phyloP scores from a whole-genome alignment of 2,329 filamentous ascomycete genomes.

The Graphium sp. region DNA sequence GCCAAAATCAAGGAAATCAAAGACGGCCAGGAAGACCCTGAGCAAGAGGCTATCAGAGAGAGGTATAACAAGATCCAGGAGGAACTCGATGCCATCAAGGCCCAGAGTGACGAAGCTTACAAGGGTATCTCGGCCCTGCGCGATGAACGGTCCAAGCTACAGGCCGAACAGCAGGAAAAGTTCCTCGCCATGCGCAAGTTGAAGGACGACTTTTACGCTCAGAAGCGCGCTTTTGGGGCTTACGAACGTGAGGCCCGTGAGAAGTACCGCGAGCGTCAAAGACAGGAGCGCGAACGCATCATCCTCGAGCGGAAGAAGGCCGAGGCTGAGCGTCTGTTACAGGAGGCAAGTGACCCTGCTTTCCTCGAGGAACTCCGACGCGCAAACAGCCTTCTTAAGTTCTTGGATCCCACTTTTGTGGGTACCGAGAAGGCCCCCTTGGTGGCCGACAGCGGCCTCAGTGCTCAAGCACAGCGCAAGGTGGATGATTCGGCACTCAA shows the following conservation, averaged over 20 bases:
- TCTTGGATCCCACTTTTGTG: conserved; percentile 64
- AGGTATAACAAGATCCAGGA: conserved; percentile 72
- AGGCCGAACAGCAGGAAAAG: conserved; percentile 75
- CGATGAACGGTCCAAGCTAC: conserved; percentile 71
- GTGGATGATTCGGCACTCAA: conserved; percentile 75
- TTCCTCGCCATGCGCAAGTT: conserved; percentile 66
- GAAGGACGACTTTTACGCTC: conserved; percentile 76
- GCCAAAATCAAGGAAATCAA: conserved; percentile 77
- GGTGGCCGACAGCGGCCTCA: conserved; percentile 53
- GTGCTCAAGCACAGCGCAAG: conserved; percentile 63
- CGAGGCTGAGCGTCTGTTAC: conserved; percentile 58
- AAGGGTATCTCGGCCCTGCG: conserved; percentile 73
- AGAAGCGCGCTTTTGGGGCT: conserved; percentile 65
- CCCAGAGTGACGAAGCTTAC: conserved; percentile 79
- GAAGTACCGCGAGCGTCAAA: conserved; percentile 58
- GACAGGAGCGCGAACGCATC: conserved; percentile 62
- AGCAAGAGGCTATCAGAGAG: conserved; percentile 74
- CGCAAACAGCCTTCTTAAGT: conserved; percentile 72
- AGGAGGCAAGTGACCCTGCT: conserved; percentile 70
- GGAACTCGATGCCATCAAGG: conserved; percentile 81
- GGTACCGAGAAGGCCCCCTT: conserved; percentile 49
- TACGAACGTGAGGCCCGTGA: conserved; percentile 75
- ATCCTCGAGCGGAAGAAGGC: conserved; percentile 60
- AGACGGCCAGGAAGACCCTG: conserved; percentile 80
- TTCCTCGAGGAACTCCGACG: conserved; percentile 87